phyloP scores from a whole-genome alignment of 495 filamentous ascomycete species.

The Platismatia glauca region DNA sequence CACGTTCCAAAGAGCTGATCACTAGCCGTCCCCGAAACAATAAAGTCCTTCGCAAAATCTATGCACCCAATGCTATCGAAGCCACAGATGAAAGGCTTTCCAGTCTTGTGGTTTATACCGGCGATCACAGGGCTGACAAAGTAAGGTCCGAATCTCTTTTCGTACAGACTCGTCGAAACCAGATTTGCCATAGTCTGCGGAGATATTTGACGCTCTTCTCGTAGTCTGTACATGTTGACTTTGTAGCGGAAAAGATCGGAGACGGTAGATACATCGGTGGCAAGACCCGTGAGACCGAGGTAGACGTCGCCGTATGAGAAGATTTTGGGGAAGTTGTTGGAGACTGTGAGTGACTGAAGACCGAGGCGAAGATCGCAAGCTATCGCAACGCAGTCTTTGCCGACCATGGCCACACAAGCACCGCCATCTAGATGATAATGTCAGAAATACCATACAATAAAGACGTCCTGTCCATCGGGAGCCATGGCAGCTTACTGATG shows the following conservation, averaged over 20 bases:
- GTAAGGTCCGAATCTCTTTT: conserved; percentile 89
- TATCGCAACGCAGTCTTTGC: conserved; percentile 98
- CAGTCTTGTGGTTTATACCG: conserved; percentile 83
- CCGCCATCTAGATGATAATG: conserved; percentile 62
- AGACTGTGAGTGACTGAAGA: conserved; percentile 90
- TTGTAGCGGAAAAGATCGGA: conserved; percentile 98
- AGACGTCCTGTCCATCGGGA: background rate
- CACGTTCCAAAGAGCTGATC: conserved; percentile 98
- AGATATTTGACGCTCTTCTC: conserved; percentile 91
- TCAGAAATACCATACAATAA: conserved; percentile 26
- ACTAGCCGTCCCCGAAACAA: conserved; percentile 89
- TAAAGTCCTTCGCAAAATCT: conserved; percentile 98
- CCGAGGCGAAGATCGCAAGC: conserved; percentile 97
- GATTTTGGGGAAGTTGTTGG: conserved; percentile 99
- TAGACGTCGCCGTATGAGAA: conserved; percentile 95
- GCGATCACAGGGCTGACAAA: conserved; percentile 93
- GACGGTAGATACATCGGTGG: conserved; percentile 91
- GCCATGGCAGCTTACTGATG: conserved; percentile 57
- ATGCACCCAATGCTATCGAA: conserved; percentile 99
- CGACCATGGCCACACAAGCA: conserved; percentile 95
- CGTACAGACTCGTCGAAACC: conserved; percentile 81
- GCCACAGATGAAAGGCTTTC: conserved; percentile 94
- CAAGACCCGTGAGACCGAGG: conserved; percentile 92
- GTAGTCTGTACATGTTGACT: conserved; percentile 98
- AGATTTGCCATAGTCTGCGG: conserved; percentile 94